phyloP scores from a whole-genome alignment of 2,329 filamentous ascomycete species.

The Ceratocystis ficicola region DNA sequence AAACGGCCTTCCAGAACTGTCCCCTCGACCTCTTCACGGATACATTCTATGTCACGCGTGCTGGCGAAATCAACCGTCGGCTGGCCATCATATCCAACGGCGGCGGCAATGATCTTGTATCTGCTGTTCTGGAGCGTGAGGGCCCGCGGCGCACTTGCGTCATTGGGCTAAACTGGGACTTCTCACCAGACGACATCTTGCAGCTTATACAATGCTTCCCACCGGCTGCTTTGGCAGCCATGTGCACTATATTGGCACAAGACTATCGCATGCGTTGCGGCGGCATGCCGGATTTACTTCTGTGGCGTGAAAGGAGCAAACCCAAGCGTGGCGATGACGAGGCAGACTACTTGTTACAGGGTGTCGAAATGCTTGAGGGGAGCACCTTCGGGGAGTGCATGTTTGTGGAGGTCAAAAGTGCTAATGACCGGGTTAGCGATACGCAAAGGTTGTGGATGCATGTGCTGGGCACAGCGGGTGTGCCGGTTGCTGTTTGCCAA shows the following conservation, averaged over 20 bases:
- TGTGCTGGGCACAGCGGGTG: slow-evolving; percentile 71
- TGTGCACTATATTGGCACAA: slow-evolving; percentile 91
- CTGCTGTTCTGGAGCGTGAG: slow-evolving; percentile 55
- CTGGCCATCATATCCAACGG: slow-evolving; percentile 83
- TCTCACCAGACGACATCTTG: slow-evolving; percentile 61
- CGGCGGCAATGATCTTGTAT: slow-evolving; percentile 53
- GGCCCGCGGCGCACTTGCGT: slow-evolving; percentile 64
- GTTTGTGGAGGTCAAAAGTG: slow-evolving; percentile 70
- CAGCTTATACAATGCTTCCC: slow-evolving; percentile 70
- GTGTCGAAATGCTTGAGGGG: too few relatives aligned
- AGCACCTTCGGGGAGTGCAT: slow-evolving; percentile 45
- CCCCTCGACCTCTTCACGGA: slow-evolving; percentile 89
- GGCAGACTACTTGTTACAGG: slow-evolving; percentile 5
- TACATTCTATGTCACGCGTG: slow-evolving; percentile 74
- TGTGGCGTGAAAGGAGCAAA: slow-evolving; percentile 51
- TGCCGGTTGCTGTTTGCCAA: slow-evolving; percentile 71
- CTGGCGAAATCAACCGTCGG: slow-evolving; percentile 77
- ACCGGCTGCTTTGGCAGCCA: slow-evolving; percentile 63
- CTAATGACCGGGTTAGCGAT: slow-evolving; percentile 88
- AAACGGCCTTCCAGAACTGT: slow-evolving; percentile 88
- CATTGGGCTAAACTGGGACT: slow-evolving; percentile 88
- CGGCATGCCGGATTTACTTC: slow-evolving; percentile 81
- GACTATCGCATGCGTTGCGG: slow-evolving; percentile 77
- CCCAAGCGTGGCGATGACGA: slow-evolving; percentile 23
- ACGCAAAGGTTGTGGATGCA: slow-evolving; percentile 96